Evolutionary conservation across 805 yeast species (phyloP).

Genomic region (Ogataea parapolymorpha): DNA sequence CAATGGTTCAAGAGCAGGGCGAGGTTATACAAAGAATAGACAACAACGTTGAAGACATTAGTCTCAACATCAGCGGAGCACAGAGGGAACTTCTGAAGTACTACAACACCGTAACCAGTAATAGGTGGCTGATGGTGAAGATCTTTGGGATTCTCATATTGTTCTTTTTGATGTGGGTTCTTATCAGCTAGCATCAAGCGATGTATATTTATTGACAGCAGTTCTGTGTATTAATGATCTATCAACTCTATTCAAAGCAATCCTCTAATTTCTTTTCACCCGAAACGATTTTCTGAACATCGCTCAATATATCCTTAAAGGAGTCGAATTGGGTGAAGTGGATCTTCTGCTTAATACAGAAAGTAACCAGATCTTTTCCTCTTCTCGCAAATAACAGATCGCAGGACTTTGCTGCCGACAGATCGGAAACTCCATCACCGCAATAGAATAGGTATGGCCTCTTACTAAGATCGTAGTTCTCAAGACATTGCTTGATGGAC

Average conservation of each 20-base stretch:
- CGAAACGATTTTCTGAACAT: slow-evolving; percentile 52
- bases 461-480: slow-evolving; percentile 31
- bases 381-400: slow-evolving; percentile 89
- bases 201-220: slow-evolving; percentile 1
- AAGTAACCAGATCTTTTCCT: slow-evolving; percentile 85
- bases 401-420: slow-evolving; percentile 93
- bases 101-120: slow-evolving; percentile 80
- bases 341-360: slow-evolving; percentile 74
- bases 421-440: slow-evolving; percentile 97
- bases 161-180: slow-evolving; percentile 74
- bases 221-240: slow-evolving; percentile 1
- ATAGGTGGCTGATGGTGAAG: slow-evolving; percentile 88
- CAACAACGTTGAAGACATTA: slow-evolving; percentile 89
- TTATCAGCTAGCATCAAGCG: slow-evolving; percentile 51
- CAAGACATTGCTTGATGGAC: slow-evolving; percentile 55
- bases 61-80: slow-evolving; percentile 87
- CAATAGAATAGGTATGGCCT: slow-evolving; percentile 81
- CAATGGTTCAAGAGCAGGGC: slow-evolving; percentile 97
- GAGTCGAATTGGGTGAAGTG: slow-evolving; percentile 81
- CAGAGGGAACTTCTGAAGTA: slow-evolving; percentile 90
- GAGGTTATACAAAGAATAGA: slow-evolving; percentile 95
- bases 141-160: slow-evolving; percentile 83
- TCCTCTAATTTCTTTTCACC: slow-evolving; percentile 37
- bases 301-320: slow-evolving; percentile 69
- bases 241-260: slow-evolving; percentile 28